Evolutionary conservation across 2,329 filamentous ascomycete genomes (phyloP).

Genomic region (Rhinocladiella similis): DNA sequence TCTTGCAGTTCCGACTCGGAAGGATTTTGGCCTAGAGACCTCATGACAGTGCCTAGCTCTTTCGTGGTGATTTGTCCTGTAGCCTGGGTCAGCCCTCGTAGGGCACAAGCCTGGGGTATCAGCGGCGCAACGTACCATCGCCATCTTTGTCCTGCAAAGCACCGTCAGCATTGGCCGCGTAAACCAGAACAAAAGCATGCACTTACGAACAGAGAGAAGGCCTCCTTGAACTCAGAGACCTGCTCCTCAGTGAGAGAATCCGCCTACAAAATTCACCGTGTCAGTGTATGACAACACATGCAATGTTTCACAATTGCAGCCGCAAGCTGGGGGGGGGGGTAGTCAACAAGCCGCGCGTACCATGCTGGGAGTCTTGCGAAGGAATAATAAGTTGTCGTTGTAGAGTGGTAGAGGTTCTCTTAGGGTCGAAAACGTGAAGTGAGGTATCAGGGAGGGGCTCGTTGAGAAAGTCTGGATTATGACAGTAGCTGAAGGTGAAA

Average conservation of each 20-base stretch:
- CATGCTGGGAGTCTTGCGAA: slow-evolving; percentile 13
- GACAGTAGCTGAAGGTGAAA: slow-evolving; percentile 7
- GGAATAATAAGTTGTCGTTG: not conserved
- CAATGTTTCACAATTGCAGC: slow-evolving; percentile 16
- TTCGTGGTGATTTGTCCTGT: slow-evolving; percentile 88
- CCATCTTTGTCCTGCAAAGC: slow-evolving; percentile 77
- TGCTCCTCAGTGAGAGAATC: slow-evolving; percentile 99
- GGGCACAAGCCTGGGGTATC: not conserved
- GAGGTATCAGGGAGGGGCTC: not conserved
- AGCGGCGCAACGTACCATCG: slow-evolving; percentile 67
- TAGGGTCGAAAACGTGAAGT: not conserved
- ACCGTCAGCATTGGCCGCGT: slow-evolving; percentile 26
- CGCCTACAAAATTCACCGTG: slow-evolving; percentile 60
- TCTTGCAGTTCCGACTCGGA: slow-evolving; percentile 88
- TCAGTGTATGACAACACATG: slow-evolving; percentile 12
- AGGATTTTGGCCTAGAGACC: slow-evolving; percentile 84
- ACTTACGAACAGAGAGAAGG: slow-evolving; percentile 99
- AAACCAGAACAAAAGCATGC: not conserved
- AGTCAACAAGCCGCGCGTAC: slow-evolving; percentile 8
- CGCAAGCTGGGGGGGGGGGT: not conserved
- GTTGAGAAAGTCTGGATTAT: not conserved
- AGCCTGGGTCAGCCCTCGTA: not conserved
- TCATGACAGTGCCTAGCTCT: slow-evolving; percentile 87
- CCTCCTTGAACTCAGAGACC: slow-evolving; percentile 99
- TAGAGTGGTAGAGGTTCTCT: not conserved